A percentile compares a stretch with the other conserved stretches of the same genome.
Conservation (phyloP, 2,329 filamentous ascomycete species). For the Stemphylium lycopersici region DNA sequence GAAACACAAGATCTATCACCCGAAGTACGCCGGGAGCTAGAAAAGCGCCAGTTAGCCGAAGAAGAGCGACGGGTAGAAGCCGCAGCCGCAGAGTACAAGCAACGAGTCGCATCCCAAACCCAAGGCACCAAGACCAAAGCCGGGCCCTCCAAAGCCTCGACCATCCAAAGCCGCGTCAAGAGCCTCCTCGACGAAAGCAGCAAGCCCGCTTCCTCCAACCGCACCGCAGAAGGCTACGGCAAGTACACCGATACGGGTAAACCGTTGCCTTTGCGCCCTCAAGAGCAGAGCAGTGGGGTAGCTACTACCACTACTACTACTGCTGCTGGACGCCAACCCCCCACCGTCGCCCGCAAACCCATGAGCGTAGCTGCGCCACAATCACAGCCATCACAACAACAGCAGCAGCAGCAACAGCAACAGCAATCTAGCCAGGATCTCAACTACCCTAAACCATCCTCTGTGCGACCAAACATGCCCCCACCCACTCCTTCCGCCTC, state of each 20-base stretch:
- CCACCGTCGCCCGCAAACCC: slow-evolving; percentile 55
- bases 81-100: slow-evolving; percentile 86
- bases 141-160: slow-evolving; percentile 68
- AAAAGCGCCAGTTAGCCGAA: slow-evolving; percentile 78
- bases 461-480: slow-evolving; percentile 29
- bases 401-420: slow-evolving; percentile 11
- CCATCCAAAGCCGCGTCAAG: slow-evolving; percentile 91
- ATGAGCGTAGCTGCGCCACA: slow-evolving; percentile 32
- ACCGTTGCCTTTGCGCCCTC: slow-evolving; percentile 37
- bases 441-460: slow-evolving; percentile 34
- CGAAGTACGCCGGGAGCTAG: slow-evolving; percentile 87
- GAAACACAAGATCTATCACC: slow-evolving; percentile 77
- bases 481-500: slow-evolving; percentile 37
- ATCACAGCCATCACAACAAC: slow-evolving; percentile 15
- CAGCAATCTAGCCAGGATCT: slow-evolving; percentile 24
- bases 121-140: slow-evolving; percentile 50
- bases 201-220: slow-evolving; percentile 59
- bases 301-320: too few relatives aligned
- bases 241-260: slow-evolving; percentile 69
- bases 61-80: slow-evolving; percentile 90
- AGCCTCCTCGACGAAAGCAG: slow-evolving; percentile 78
- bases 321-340: slow-evolving; percentile 26
- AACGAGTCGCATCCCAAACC: slow-evolving; percentile 70
- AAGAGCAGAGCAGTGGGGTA: slow-evolving; percentile 25
- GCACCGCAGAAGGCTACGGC: slow-evolving; percentile 89